Base-by-base conservation (phyloP, 768 basidiomycete species). In the Lactifluus piperatus region DNA sequence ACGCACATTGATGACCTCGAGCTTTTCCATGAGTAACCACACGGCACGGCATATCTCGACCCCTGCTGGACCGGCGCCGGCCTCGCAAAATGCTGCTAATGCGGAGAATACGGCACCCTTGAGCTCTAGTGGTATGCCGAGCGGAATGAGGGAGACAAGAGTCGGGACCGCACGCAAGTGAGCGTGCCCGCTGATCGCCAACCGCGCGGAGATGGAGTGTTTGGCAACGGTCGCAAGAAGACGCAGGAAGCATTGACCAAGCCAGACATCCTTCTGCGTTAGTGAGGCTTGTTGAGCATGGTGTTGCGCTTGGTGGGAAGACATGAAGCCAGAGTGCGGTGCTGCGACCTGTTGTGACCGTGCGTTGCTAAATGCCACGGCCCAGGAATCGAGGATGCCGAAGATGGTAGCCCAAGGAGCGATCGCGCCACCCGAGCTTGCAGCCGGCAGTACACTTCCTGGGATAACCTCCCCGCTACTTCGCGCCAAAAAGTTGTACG, bases 91-190 rank as follows among this genome's bases (percentile, higher is more conserved):
- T 1, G 91, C 83, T 6, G 88, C 80, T 8, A 94, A 74, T 0
- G 90, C 82, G 43, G 89, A 83, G 62, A 94, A 89, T 4, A 94
- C 74, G 0, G 88, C 83, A 5, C 91, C 93, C 64, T 95, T 95
- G 51, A 95, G 77, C 66, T 94, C 91, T n/a, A 94, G 76, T 1
- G 92, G 90, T n/a, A 94, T 79, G 11, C 85, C 79, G 1, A 90
- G 77, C 2, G 88, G 87, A 50, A 93, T 80, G 32, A 95, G 79
- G 0, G 84, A 81, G 32, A 94, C 78, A 4, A 95, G 75, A 0
- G 88, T 88, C 1, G 85, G 85, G 60, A 95, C 82, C 0, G 90
- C 90, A 46, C 86, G 84, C 73, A 92, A 90, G 27, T 86, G 84
- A 1, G 80, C 78, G 68, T 91, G 87, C 29, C 84, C 80, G 22